These are phyloP conservation scores for Gastrolobium villosum DNA, from an alignment of 306 rosid genomes.

Conservation along the genomic window DNA sequence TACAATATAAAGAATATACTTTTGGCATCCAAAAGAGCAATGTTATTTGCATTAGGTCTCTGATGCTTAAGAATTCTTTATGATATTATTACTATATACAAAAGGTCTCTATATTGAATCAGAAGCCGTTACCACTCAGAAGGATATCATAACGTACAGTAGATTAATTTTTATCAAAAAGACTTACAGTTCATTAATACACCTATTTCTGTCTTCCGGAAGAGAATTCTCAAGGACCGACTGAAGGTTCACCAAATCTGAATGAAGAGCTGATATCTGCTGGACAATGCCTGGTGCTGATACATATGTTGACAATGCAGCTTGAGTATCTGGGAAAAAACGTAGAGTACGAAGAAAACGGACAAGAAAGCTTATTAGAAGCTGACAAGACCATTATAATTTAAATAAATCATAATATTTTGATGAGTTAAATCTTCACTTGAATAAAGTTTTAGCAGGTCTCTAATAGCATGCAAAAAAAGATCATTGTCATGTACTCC, in stretches of 20 bases:
- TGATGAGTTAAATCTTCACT: constrained; percentile 57
- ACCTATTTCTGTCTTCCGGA: constrained; percentile 96
- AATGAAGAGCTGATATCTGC: constrained; percentile 88
- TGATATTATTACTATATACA: background rate
- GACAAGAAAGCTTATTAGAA: constrained; percentile 42
- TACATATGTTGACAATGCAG: constrained; percentile 82
- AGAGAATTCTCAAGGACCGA: constrained; percentile 93
- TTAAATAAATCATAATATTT: constrained; percentile 36
- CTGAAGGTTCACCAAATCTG: constrained; percentile 86
- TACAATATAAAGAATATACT: constrained; percentile 1
- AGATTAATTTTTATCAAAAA: constrained; percentile 4
- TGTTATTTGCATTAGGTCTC: constrained; percentile 8
- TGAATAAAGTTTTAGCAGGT: constrained; percentile 91
- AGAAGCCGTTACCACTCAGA: background rate
- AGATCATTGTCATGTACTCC: constrained; percentile 95
- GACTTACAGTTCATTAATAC: constrained; percentile 94
- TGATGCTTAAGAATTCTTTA: constrained; percentile 17
- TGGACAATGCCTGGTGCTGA: constrained; percentile 99
- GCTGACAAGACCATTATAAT: constrained; percentile 37
- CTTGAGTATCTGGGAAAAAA: constrained; percentile 82
- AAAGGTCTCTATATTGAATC: background rate
- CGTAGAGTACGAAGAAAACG: constrained; percentile 25
- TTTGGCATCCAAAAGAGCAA: constrained; percentile 27
- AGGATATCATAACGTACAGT: constrained; percentile 19
- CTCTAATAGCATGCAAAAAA: constrained; percentile 95